These are phyloP conservation scores for Colletotrichum sojae DNA, from an alignment of 2,329 filamentous ascomycete genomes.

Conservation along the genomic window DNA sequence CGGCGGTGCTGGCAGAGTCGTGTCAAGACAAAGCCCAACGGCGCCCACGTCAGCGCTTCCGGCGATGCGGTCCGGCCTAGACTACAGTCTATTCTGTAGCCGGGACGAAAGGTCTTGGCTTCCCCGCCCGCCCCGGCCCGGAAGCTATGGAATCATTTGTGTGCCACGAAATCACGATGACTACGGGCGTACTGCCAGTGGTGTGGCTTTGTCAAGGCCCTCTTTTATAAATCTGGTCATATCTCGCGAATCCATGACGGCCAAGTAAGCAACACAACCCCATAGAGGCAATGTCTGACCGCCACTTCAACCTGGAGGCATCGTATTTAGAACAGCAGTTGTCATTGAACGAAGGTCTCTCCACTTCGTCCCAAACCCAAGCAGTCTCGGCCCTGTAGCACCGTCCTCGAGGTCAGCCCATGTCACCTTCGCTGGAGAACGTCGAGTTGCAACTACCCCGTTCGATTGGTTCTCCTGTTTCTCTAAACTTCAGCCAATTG, in stretches of 20 bases:
- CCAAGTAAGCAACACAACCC: background rate
- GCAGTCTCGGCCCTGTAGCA: conserved; percentile 3
- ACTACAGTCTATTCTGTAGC: background rate
- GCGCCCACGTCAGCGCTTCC: conserved; percentile 17
- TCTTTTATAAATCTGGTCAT: conserved; percentile 15
- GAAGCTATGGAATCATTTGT: conserved; percentile 4
- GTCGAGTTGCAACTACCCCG: too few species aligned
- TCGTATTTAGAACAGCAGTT: background rate
- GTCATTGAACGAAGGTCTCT: background rate
- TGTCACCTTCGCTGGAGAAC: background rate
- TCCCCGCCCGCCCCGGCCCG: conserved; percentile 17
- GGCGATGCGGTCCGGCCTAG: background rate
- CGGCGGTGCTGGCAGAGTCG: background rate
- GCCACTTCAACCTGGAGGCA: conserved; percentile 1
- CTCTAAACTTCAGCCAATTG: too few species aligned
- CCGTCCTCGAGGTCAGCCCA: background rate
- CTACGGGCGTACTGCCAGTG: conserved; percentile 12
- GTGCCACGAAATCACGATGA: background rate
- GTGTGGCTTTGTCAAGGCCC: background rate
- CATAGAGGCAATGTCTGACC: conserved; percentile 12
- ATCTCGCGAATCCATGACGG: conserved; percentile 8
- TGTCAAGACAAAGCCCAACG: conserved; percentile 31
- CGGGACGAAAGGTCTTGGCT: background rate
- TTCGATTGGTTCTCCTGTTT: too few species aligned
- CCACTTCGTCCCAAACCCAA: conserved; percentile 7